Evolutionary conservation across 2,329 filamentous ascomycete genomes (phyloP).

Genomic region (Sclerotinia borealis): DNA sequence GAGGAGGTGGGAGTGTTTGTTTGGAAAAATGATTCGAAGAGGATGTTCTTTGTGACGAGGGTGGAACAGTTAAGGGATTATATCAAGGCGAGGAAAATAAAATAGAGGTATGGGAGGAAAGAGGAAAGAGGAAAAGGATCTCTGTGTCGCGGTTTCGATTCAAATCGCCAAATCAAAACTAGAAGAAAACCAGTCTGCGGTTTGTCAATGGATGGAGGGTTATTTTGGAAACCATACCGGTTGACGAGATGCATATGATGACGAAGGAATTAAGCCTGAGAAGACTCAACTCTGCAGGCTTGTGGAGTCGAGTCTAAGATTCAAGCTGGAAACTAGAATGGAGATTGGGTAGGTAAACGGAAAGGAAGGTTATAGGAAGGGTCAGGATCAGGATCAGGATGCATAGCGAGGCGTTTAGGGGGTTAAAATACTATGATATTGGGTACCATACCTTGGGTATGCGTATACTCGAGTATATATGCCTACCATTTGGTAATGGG

Average conservation of each 20-base stretch:
- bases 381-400: background rate
- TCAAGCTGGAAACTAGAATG: background rate
- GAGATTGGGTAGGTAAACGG: no score
- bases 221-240: background rate
- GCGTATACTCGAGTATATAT: no score
- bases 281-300: background rate
- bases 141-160: background rate
- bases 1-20: slow-evolving; percentile 84
- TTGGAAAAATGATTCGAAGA: slow-evolving; percentile 74
- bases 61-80: slow-evolving; percentile 84
- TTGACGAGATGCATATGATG: background rate
- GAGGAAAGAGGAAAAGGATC: no score
- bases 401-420: slow-evolving; percentile 10
- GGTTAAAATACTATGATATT: background rate
- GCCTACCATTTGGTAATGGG: no score
- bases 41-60: slow-evolving; percentile 87
- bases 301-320: background rate
- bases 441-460: no score
- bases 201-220: background rate
- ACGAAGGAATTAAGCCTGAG: background rate
- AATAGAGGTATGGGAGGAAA: slow-evolving; percentile 13
- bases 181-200: background rate
- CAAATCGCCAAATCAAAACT: background rate
- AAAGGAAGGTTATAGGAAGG: background rate
- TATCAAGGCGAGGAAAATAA: slow-evolving; percentile 59